phyloP scores from a whole-genome alignment of 2,329 filamentous ascomycete genomes.

The Talaromyces sp. region DNA sequence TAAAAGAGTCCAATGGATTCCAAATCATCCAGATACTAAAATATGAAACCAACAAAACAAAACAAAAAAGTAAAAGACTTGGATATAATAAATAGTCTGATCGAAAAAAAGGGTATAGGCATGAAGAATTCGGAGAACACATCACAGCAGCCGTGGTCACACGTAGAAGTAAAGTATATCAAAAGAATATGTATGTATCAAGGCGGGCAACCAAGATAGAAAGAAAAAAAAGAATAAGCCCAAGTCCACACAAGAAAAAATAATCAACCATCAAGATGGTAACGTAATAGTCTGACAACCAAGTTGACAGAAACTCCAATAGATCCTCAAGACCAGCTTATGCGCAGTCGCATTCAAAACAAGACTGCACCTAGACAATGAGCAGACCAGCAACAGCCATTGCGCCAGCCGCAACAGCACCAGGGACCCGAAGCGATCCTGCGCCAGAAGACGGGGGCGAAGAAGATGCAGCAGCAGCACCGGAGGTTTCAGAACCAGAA shows the following conservation, averaged over 20 bases:
- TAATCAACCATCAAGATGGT: neutral
- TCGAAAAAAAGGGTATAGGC: conserved; percentile 19
- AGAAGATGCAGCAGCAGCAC: conserved; percentile 18
- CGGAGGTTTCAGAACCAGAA: conserved; percentile 6
- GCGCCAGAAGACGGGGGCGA: conserved; percentile 19
- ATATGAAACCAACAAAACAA: conserved; percentile 4
- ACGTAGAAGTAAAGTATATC: conserved; percentile 10
- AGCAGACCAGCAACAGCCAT: conserved; percentile 35
- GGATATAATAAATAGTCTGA: conserved; percentile 9
- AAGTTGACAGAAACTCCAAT: too few relatives aligned
- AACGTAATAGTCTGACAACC: conserved; percentile 11
- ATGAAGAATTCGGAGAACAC: conserved; percentile 20
- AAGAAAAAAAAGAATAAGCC: conserved; percentile 1
- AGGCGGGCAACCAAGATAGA: conserved; percentile 2
- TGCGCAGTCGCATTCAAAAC: neutral
- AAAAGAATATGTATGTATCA: conserved; percentile 16
- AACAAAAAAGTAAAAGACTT: conserved; percentile 6
- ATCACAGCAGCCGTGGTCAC: conserved; percentile 17
- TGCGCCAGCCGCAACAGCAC: conserved; percentile 33
- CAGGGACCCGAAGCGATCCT: conserved; percentile 27
- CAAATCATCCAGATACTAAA: too few relatives aligned
- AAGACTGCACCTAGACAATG: conserved; percentile 31
- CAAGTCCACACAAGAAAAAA: conserved; percentile 2
- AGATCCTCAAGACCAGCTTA: conserved; percentile 15
- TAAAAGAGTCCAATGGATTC: too few relatives aligned